Evolutionary conservation across 2,329 filamentous ascomycete species (phyloP).

Genomic region (Arthrocladium fulminans): DNA sequence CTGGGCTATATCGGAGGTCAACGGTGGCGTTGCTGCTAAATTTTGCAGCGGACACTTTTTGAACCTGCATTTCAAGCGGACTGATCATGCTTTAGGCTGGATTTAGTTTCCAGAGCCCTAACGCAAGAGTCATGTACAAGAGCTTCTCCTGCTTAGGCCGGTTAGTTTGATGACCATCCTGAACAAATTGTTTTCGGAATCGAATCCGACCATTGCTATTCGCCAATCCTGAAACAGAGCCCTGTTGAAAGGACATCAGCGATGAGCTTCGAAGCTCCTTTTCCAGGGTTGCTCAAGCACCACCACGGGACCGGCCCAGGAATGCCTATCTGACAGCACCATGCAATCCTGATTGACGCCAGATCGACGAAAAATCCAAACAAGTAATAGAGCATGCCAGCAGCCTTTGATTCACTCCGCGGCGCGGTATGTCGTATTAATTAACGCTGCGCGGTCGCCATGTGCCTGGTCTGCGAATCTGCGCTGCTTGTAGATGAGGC

Average conservation of each 20-base stretch:
- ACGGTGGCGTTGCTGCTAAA: neutral
- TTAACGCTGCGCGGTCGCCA: neutral
- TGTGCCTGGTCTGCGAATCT: neutral
- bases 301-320: too few relatives aligned
- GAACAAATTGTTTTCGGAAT: too few relatives aligned
- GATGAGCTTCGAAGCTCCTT: too few relatives aligned
- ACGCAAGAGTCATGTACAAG: neutral
- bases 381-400: neutral
- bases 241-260: too few relatives aligned
- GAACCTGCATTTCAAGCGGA: neutral
- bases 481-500: neutral
- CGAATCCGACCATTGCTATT: too few relatives aligned
- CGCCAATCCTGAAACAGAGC: too few relatives aligned
- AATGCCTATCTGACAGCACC: neutral
- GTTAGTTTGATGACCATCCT: too few relatives aligned
- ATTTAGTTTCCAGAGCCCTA: neutral
- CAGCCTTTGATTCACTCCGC: neutral
- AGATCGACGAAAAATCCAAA: neutral
- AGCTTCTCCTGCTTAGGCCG: too few relatives aligned
- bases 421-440: too few relatives aligned
- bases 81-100: neutral
- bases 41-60: neutral
- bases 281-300: too few relatives aligned
- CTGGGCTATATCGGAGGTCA: too few relatives aligned
- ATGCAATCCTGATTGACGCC: neutral